A percentile compares a stretch with the other conserved stretches of the same genome.
phyloP scores from a whole-genome alignment of 1,284 basidiomycete species.

The Agaricales sp. region DNA sequence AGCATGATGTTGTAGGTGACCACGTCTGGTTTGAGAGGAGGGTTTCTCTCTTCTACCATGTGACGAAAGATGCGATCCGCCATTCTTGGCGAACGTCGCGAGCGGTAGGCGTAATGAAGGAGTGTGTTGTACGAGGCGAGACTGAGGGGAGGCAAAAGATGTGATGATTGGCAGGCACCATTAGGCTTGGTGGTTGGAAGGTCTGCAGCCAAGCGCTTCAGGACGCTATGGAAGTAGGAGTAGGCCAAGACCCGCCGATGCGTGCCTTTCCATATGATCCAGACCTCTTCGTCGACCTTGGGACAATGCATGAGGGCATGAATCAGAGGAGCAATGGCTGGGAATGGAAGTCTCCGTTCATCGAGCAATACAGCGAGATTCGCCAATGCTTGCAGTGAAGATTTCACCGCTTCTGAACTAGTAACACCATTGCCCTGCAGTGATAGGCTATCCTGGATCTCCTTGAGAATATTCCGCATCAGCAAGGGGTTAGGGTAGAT shows the following conservation, averaged over 20 bases:
- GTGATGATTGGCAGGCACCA: background rate
- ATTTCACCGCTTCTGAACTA: conserved; percentile 12
- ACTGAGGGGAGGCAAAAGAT: conserved; percentile 26
- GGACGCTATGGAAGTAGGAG: conserved; percentile 45
- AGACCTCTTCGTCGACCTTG: conserved; percentile 30
- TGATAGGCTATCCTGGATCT: conserved; percentile 13
- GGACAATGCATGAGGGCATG: conserved; percentile 41
- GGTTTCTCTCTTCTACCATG: conserved; percentile 34
- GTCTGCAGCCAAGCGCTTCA: conserved; percentile 32
- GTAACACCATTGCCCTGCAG: conserved; percentile 11
- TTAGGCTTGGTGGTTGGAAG: conserved; percentile 15
- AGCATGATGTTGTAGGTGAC: conserved; percentile 50
- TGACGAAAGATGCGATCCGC: conserved; percentile 41
- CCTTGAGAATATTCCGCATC: conserved; percentile 13
- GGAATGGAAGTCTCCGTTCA: conserved; percentile 32
- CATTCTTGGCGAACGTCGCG: conserved; percentile 38
- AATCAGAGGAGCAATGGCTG: conserved; percentile 33
- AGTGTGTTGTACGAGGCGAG: conserved; percentile 48
- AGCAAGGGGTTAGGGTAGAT: conserved; percentile 3
- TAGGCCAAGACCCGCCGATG: conserved; percentile 33
- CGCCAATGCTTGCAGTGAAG: conserved; percentile 47
- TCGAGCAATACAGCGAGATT: conserved; percentile 45
- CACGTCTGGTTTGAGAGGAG: conserved; percentile 31
- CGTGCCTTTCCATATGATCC: conserved; percentile 24
- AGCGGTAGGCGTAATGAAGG: conserved; percentile 52